phyloP scores from a whole-genome alignment of 2,329 filamentous ascomycete genomes.

The Acarospora socialis region DNA sequence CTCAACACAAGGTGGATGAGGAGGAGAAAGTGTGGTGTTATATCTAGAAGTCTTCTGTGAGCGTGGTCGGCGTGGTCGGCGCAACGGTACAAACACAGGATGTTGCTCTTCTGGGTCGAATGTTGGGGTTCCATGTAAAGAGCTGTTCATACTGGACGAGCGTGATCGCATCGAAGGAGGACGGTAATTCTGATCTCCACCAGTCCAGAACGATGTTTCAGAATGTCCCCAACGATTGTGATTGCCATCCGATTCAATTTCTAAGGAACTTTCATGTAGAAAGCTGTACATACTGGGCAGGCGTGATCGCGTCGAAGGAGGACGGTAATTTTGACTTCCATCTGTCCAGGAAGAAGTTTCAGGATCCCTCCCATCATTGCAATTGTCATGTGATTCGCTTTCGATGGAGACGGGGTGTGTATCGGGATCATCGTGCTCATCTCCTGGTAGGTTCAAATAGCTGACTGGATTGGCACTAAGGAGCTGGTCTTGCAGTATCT shows the following conservation, averaged over 20 bases:
- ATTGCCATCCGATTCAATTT: too few relatives aligned
- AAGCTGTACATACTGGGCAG: slow-evolving; percentile 9
- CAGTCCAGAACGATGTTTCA: slow-evolving; percentile 11
- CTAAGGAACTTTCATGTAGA: slow-evolving; percentile 4
- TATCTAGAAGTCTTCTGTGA: too few relatives aligned
- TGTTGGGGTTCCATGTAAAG: slow-evolving; percentile 4
- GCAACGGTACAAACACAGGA: not conserved
- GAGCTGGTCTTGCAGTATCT: slow-evolving; percentile 33
- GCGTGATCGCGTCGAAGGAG: slow-evolving; percentile 1
- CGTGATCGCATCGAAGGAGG: slow-evolving; percentile 1
- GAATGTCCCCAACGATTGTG: too few relatives aligned
- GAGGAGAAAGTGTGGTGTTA: too few relatives aligned
- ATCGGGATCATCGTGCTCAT: slow-evolving; percentile 32
- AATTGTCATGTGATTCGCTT: too few relatives aligned
- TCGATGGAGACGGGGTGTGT: slow-evolving; percentile 29
- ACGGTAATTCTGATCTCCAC: slow-evolving; percentile 1
- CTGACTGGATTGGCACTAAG: slow-evolving; percentile 29
- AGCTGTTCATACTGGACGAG: slow-evolving; percentile 10
- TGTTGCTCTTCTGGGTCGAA: slow-evolving; percentile 5
- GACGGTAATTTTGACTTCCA: not conserved
- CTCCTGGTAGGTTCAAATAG: slow-evolving; percentile 28
- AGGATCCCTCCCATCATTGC: too few relatives aligned
- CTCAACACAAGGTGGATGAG: too few relatives aligned
- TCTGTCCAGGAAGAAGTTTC: slow-evolving; percentile 11
- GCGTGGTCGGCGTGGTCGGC: too few relatives aligned